Evolutionary conservation across 2,329 filamentous ascomycete genomes (phyloP), one percentile per base, ranked within the genome.

Genomic region (Apiospora arundinis): DNA sequence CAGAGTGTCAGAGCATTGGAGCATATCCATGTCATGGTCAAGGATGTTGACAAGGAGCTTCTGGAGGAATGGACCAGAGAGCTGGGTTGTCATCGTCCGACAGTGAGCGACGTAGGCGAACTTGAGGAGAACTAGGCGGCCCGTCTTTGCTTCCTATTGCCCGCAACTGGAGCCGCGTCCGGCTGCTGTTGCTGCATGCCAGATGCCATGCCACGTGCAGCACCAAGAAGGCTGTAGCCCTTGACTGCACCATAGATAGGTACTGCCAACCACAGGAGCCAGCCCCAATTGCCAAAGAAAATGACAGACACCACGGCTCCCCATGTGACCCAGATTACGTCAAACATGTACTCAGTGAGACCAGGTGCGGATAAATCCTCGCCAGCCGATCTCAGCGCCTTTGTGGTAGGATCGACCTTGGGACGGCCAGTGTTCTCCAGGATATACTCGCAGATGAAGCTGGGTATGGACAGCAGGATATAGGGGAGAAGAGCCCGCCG

Each of bases 331-430:
- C 97, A 98, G 69, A 97, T 86, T 68, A 97, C 90, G 83, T 99
- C 96, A 88, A 97, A 99, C 92, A 98, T 94, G 86, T 97, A 98
- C 83, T 98, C 96, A 14, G 95, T 98, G 85, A 99, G 84, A 5
- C 96, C 96, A 45, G 92, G 89, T 12, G 94, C 93, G 69, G 93
- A 91, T 69, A 99, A 89, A 81, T 99, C 96, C 80, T 98, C 95
- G 60, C 96, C 95, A 0, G 93, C 86, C 44, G 88, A 90, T 80
- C 90, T 91, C 73, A 98, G 86, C n/a, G 91, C 87, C 18, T 86
- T 88, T 67, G 90, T 91, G 37, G 84, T 83, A 28, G 90, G 80
- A 75, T 91, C 89, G 80, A 92, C 93, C 73, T 86, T 91, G 32
- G 96, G 96, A 12, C 95, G 93, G 16, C 93, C 94, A 9, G 95